phyloP scores from a whole-genome alignment of 1,284 basidiomycete genomes.

The Melampsora medusae region DNA sequence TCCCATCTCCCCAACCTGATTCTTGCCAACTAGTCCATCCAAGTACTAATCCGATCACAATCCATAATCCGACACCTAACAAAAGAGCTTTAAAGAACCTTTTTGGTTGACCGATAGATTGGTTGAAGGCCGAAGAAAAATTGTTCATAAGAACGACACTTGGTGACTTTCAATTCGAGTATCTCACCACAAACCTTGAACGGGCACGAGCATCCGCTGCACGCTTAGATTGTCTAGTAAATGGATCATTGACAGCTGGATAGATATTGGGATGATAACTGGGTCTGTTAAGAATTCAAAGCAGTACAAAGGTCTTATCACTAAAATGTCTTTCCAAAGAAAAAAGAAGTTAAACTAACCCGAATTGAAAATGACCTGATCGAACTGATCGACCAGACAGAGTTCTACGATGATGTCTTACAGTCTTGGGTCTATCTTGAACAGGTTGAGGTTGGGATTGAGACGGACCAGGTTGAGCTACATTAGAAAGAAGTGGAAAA shows the following conservation, averaged over 20 bases:
- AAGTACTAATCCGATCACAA: slow-evolving; percentile 33
- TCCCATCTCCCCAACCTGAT: slow-evolving; percentile 26
- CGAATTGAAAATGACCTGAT: slow-evolving; percentile 37
- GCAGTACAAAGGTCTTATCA: neutral
- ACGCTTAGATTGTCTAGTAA: slow-evolving; percentile 31
- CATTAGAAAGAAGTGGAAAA: neutral
- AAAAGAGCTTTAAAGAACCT: slow-evolving; percentile 36
- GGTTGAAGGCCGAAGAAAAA: neutral
- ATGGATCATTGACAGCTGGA: slow-evolving; percentile 32
- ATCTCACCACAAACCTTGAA: slow-evolving; percentile 11
- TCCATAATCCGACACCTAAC: slow-evolving; percentile 29
- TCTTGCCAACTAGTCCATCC: slow-evolving; percentile 38
- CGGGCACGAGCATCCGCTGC: slow-evolving; percentile 36
- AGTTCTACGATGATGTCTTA: slow-evolving; percentile 39
- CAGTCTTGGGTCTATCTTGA: slow-evolving; percentile 28
- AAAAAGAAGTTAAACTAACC: slow-evolving; percentile 4
- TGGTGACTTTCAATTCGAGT: neutral
- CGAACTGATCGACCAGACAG: slow-evolving; percentile 28
- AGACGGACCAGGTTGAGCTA: neutral
- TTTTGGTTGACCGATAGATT: neutral
- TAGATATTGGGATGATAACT: slow-evolving; percentile 40
- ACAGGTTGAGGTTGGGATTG: slow-evolving; percentile 25
- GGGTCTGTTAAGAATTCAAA: slow-evolving; percentile 6
- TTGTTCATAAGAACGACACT: neutral
- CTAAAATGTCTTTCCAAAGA: neutral